Evolutionary conservation across 2,329 filamentous ascomycete genomes (phyloP).

Genomic region (Ophiostoma perfectum): DNA sequence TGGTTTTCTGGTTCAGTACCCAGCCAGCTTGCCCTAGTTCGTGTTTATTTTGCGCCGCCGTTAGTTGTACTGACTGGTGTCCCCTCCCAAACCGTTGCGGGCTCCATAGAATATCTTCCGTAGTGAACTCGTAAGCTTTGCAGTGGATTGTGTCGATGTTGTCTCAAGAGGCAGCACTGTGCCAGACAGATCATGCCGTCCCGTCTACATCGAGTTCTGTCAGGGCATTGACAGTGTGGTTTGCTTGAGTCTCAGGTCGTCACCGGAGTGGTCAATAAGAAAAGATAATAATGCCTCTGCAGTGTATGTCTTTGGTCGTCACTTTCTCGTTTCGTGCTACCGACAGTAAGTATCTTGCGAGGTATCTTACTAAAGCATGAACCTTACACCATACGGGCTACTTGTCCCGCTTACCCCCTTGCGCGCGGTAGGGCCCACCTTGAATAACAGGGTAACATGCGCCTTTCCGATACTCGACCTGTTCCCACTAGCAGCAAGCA

Average conservation of each 20-base stretch:
- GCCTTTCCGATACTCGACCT: background rate
- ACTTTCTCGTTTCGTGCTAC: background rate
- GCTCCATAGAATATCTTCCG: background rate
- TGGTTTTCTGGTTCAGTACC: background rate
- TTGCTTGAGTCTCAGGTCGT: constrained; percentile 8
- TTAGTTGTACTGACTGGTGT: background rate
- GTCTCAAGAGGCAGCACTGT: background rate
- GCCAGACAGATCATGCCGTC: background rate
- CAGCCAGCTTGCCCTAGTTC: background rate
- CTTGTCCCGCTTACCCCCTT: background rate
- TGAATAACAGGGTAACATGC: background rate
- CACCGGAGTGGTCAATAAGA: background rate
- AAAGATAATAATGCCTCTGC: background rate
- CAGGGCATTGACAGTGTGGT: background rate
- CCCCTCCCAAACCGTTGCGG: background rate
- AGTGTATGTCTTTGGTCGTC: background rate
- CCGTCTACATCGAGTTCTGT: background rate
- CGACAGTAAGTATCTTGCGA: background rate
- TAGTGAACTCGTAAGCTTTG: background rate
- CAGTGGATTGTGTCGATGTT: background rate
- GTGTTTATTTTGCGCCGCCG: background rate
- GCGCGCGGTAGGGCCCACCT: background rate
- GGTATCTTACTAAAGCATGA: too few relatives aligned
- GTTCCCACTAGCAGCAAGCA: background rate
- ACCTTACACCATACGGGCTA: background rate